These are phyloP conservation scores for Debaryomyces sp. DNA, from an alignment of 1,139 yeast species.

Conservation along the genomic window DNA sequence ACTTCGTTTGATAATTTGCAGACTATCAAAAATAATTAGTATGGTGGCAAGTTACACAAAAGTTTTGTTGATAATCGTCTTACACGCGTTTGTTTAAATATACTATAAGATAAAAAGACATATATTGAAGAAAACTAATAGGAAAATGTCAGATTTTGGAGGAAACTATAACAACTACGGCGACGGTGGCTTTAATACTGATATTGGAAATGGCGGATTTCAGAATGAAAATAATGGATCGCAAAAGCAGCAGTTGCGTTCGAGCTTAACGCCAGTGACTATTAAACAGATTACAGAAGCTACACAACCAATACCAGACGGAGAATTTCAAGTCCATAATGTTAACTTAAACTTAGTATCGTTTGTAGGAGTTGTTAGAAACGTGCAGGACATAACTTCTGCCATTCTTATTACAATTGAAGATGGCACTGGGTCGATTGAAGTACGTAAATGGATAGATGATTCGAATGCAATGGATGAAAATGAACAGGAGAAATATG, in stretches of 20 bases:
- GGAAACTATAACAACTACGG: slow-evolving; percentile 24
- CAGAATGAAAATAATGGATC: slow-evolving; percentile 29
- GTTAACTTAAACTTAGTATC: slow-evolving; percentile 62
- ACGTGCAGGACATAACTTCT: slow-evolving; percentile 57
- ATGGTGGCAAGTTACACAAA: slow-evolving; percentile 5
- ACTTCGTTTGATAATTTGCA: too few species aligned
- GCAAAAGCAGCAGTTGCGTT: slow-evolving; percentile 40
- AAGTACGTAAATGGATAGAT: slow-evolving; percentile 71
- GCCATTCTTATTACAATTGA: slow-evolving; percentile 63
- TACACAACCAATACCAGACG: slow-evolving; percentile 68
- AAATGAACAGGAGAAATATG: slow-evolving; percentile 34
- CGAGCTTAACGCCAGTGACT: slow-evolving; percentile 76
- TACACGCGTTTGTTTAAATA: slow-evolving; percentile 3
- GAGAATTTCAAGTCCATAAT: slow-evolving; percentile 69
- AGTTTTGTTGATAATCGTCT: neutral
- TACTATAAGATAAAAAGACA: neutral
- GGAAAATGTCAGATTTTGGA: slow-evolving; percentile 24
- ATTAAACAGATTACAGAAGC: slow-evolving; percentile 77
- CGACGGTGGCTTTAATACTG: slow-evolving; percentile 34
- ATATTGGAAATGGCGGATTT: slow-evolving; percentile 36
- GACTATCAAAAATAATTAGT: neutral
- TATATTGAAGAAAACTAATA: neutral
- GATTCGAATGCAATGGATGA: slow-evolving; percentile 42
- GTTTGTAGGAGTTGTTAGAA: slow-evolving; percentile 67
- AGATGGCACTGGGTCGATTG: slow-evolving; percentile 83